Evolutionary conservation across 345 rosid species (phyloP).

Genomic region (Populus nigra): DNA sequence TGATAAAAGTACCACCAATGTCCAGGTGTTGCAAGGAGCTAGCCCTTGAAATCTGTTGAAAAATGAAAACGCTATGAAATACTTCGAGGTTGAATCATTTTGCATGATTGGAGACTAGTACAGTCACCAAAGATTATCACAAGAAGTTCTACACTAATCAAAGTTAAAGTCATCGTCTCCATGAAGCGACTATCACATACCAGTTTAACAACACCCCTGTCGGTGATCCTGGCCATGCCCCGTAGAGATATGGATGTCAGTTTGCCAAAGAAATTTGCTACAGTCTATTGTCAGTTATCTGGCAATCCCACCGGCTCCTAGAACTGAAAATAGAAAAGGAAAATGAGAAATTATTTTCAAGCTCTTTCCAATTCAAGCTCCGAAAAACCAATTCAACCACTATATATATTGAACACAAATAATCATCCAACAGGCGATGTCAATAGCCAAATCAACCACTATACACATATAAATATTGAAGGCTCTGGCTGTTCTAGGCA

Average conservation of each 20-base stretch:
- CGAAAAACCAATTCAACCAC: not conserved
- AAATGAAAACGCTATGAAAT: not conserved
- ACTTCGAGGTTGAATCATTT: not conserved
- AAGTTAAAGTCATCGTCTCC: not conserved
- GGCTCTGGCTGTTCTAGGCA: not conserved
- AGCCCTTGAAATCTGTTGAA: constrained; percentile 63
- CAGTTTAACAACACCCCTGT: constrained; percentile 81
- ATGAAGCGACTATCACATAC: constrained; percentile 27
- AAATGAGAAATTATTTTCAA: not conserved
- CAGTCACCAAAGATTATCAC: not conserved
- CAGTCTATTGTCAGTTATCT: constrained; percentile 77
- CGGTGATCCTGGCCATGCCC: constrained; percentile 90
- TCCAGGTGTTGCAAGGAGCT: constrained; percentile 73
- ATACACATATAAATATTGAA: not conserved
- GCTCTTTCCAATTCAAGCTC: not conserved
- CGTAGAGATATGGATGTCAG: constrained; percentile 73
- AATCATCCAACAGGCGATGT: not conserved
- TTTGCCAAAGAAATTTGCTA: constrained; percentile 59
- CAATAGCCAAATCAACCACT: not conserved
- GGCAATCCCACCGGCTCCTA: constrained; percentile 90
- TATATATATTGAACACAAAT: not conserved
- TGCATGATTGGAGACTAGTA: not conserved
- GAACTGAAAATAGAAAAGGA: constrained; percentile 48
- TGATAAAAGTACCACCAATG: constrained; percentile 85
- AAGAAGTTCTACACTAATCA: not conserved